Base-by-base conservation (phyloP, 805 yeast species). In the Hanseniaspora hatyaiensis region DNA sequence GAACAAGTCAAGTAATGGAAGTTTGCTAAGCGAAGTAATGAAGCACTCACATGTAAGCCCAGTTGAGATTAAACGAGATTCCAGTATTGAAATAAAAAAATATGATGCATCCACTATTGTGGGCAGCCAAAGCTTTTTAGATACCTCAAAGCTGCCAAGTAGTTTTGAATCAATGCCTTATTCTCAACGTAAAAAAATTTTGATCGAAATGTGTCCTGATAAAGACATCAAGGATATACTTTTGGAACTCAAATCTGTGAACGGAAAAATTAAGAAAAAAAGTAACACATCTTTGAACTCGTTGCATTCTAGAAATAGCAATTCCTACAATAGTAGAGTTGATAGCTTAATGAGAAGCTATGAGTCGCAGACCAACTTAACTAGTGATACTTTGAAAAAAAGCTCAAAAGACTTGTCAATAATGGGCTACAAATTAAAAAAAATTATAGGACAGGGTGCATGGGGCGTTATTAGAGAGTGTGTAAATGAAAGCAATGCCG, bases 381-480 rank as follows among this genome's bases (percentile, higher is more conserved):
- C 31, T 2, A 37, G 26, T 6, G 31, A 26, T 2, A 9, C 30
- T 4, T 11, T 20, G 8, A n/a, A 33, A 8, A 34, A 19, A 20
- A 42, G 37, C 9, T 85, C 80, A 50, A 75, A 73, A 51, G 95
- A 94, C 0, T 79, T 82, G 12, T 60, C 71, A 20, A 75, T 86
- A 1, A 54, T 80, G 65, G 78, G 75, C 13, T 76, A 77, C 54
- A 70, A 64, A 28, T 59, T 87, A 26, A 95, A 94, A 1, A 77
- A 77, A 54, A 72, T 80, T 9, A 79, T 86, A 52, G 95, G 95
- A 1, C 76, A 75, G 59, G 96, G 96, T 12, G 94, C 95, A 0
- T 88, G 92, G 82, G 94, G 95, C 9, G 72, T 80, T 24, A 80
- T 87, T 9, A 67, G 94, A 50, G 89, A 82, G 59, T 82, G 89